Evolutionary conservation across 1,284 basidiomycete species (phyloP), one percentile per base, ranked within the genome.

Genomic region (Austroboletus niveus): DNA sequence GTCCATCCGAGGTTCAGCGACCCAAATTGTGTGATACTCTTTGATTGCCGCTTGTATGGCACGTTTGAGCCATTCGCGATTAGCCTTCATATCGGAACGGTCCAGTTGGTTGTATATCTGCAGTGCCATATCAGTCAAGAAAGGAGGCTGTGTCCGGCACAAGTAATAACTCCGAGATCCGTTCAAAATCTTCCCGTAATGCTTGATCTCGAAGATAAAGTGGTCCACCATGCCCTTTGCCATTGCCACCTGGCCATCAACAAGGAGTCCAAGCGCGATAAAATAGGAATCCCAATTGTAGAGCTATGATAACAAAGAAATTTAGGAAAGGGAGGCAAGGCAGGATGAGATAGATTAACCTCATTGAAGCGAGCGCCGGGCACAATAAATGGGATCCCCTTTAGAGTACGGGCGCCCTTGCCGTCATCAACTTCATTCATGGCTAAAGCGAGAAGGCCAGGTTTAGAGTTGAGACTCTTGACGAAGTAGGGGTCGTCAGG

Each of bases 351-450:
- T 79, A 51, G 56, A 8, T 29, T 29, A 1, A 96, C 93, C 81
- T 98, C 95, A 69, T 98, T 98, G 78, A 98, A 98, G 44, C 96
- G 85, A 48, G 95, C 95, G 42, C 96, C 96, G 9, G 96, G 97
- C 1, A 99, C 96, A 57, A 98, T 87, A 72, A 99, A 99, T 0
- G 97, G 90, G 60, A 97, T 87, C 0, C 95, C 95, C 65, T 97
- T 92, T 59, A 98, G 74, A 4, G 90, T 90, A 59, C 82, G 84
- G 3, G 84, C 85, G 43, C 85, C 85, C 56, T 84, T 83, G 30
- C 83, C 84, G 59, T 92, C 88, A 58, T 90, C 86, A n/a, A 87
- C 78, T 68, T 94, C 88, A 60, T 92, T 85, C 97, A 99, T 99
- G 5, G 95, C 96, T 48, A 99, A 75, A 1, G 96, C 95, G 44